Base-by-base conservation (phyloP, 805 yeast species). In the Candida sanyiensis region DNA sequence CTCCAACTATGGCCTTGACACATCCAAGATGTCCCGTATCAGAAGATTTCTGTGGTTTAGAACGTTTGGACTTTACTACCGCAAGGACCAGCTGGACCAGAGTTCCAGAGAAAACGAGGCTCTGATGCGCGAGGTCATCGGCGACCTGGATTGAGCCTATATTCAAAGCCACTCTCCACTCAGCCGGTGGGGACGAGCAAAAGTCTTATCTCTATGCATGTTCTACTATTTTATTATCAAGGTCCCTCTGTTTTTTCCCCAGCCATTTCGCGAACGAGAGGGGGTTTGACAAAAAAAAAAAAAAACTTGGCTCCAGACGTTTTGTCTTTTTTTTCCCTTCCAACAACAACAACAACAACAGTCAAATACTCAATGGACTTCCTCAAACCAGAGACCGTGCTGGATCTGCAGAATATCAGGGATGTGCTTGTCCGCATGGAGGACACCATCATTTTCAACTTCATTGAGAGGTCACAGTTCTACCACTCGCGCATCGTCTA, bases 401-500 rank as follows among this genome's bases (percentile, higher is more conserved):
- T 93, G 36, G 75, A 87, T 52, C 67, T 93, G 42, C 68, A 67
- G 51, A 88, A 93, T 62, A 93, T 93, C 52, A 77, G 98, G 46
- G 79, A 75, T 44, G 83, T 86, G 13, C 69, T 93, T 33, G 80
- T 89, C 28, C 76, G 96, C 39, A 87, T 93, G 96, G 98, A 93
- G 57, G 97, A 93, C 61, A 84, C 97, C 6, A 88, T 93, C 50
- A 83, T 93, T 45, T 93, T 89, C 69, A 84, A 82, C 41, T 74
- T 93, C 49, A 89, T 93, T 44, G 98, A 93, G 60, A 72, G 98
- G 47, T 85, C 96, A 3, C 96, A 90, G 63, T 90, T 86, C 56
- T 79, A 69, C 50, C 72, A 73, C 22, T 79, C 87, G 38, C 82
- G 84, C 2, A 72, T 84, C 13, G 87, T 88, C 7, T 93, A 93